Evolutionary conservation across 495 filamentous ascomycete species (phyloP), one percentile per base, ranked within the genome.

Genomic region (Astrothelium subdiscretum): DNA sequence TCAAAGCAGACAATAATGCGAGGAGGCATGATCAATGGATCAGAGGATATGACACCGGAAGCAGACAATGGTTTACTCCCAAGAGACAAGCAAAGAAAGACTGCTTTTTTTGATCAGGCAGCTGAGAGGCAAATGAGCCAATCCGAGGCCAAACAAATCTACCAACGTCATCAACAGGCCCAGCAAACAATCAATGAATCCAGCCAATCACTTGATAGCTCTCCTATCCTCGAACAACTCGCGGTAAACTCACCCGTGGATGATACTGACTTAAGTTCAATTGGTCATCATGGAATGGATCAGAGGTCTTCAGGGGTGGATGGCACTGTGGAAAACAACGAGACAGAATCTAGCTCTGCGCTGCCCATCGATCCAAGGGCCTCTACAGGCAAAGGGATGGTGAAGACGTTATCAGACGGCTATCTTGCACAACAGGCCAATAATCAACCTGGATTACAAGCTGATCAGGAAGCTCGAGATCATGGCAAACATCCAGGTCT

Each of bases 101-200:
- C 90, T 2, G 85, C 90, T 6, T 89, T 87, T 65, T 94, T 91
- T 73, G 88, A 94, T 73, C 85, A 88, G 70, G 83, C 88, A n/a
- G 85, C 85, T 62, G 92, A 98, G 72, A 94, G 92, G 69, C 88
- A 89, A 64, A 84, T 92, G 81, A 90, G 85, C 64, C 90, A 97
- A 74, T 82, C 87, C 24, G 92, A 98, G 69, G 89, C 92, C 38
- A 97, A 94, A 72, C 80, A 96, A 31, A 92, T 97, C 77, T 98
- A 96, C 74, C 94, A 96, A 70, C 81, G 90, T 63, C 91, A 90
- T 73, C 88, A 91, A 73, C 75, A 85, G 24, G 83, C 27, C 40
- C 44, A 38, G 27, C 60, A 62, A 58, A 59, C 31, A 59, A 32
- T 22, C 24, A 29, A 29, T 29, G 48, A 54, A 54, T 29, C 29